A percentile compares a stretch with the other conserved stretches of the same genome.
Conservation (phyloP, 495 filamentous ascomycete genomes). For the Penicillium alfredii region DNA sequence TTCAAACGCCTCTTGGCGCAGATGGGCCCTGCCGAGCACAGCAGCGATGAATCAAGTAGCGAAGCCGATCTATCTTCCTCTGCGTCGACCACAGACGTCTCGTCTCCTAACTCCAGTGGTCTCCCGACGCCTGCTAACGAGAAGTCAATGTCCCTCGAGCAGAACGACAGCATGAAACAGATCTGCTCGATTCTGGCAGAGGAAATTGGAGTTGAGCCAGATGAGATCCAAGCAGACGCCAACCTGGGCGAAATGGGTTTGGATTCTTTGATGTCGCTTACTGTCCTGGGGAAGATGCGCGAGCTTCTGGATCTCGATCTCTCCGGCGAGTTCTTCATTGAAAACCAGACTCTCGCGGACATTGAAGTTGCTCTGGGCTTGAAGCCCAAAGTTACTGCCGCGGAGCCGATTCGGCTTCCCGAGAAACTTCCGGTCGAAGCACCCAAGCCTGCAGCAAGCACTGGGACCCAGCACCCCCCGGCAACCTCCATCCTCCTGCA, state of each 20-base stretch:
- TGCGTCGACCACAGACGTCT: conserved; percentile 26
- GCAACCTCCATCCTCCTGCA: conserved; percentile 49
- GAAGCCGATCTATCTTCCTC: conserved; percentile 32
- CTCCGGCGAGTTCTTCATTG: conserved; percentile 52
- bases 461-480: conserved; percentile 27
- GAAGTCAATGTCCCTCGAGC: conserved; percentile 32
- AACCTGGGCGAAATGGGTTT: conserved; percentile 46
- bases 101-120: conserved; percentile 31
- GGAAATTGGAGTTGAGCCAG: conserved; percentile 61
- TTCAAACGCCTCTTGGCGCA: conserved; percentile 54
- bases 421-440: conserved; percentile 14
- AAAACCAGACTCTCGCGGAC: conserved; percentile 53
- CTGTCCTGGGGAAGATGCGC: conserved; percentile 43
- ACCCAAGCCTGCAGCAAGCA: conserved; percentile 10
- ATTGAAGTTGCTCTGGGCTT: conserved; percentile 43
- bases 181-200: conserved; percentile 56
- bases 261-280: conserved; percentile 49
- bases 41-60: conserved; percentile 29
- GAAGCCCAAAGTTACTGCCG: conserved; percentile 28
- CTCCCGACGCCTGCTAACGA: conserved; percentile 29
- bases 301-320: conserved; percentile 52
- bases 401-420: conserved; percentile 18
- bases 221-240: conserved; percentile 48
- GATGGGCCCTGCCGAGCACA: conserved; percentile 29
- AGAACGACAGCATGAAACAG: conserved; percentile 41